Evolutionary conservation across 2,329 filamentous ascomycete species (phyloP).

Genomic region (Cladophialophora bantiana): DNA sequence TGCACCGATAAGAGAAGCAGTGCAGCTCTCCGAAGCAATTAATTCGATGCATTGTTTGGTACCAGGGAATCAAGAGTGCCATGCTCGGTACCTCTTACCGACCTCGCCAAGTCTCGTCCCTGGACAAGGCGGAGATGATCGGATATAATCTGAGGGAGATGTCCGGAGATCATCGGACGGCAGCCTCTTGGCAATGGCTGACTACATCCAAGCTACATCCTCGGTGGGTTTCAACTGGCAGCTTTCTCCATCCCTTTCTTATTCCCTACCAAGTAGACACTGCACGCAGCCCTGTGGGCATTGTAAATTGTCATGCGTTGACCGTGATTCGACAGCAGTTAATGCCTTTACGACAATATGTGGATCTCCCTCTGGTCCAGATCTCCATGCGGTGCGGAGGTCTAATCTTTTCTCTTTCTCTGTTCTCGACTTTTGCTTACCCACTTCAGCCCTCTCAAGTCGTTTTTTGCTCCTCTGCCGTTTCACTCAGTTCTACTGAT

Average conservation of each 20-base stretch:
- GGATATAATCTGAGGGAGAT: background rate
- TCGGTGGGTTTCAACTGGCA: background rate
- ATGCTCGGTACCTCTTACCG: too few relatives aligned
- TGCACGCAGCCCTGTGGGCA: background rate
- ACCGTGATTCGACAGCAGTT: constrained; percentile 7
- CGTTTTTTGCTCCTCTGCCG: background rate
- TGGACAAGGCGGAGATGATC: background rate
- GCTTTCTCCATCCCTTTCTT: background rate
- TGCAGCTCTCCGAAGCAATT: too few relatives aligned
- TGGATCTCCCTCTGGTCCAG: background rate
- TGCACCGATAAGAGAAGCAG: too few relatives aligned
- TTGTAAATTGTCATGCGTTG: background rate
- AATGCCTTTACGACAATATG: background rate
- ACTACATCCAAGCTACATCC: background rate
- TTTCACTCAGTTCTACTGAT: constrained; percentile 7
- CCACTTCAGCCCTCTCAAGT: background rate
- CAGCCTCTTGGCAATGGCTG: background rate
- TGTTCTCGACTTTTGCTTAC: background rate
- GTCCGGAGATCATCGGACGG: background rate
- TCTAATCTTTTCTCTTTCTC: background rate
- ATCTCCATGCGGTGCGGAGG: background rate
- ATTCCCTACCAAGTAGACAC: background rate
- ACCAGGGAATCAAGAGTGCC: too few relatives aligned
- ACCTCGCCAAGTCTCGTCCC: too few relatives aligned
- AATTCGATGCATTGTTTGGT: too few relatives aligned